These are phyloP conservation scores for Hypoxylon sp. DNA, from an alignment of 2,329 filamentous ascomycete species.

Conservation along the genomic window DNA sequence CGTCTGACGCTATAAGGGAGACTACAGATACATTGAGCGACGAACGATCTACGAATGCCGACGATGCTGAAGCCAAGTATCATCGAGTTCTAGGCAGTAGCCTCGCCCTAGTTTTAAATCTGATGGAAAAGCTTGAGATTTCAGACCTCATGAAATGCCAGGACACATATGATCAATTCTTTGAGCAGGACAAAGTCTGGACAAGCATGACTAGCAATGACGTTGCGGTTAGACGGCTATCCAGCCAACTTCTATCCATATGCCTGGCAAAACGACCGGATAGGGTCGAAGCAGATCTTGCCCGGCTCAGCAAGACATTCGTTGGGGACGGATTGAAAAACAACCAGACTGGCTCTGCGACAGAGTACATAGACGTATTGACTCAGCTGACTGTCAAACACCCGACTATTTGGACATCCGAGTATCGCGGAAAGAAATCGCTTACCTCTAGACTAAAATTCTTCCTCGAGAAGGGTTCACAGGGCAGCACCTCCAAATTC, in stretches of 20 bases:
- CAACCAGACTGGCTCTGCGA: conserved; percentile 78
- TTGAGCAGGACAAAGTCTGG: conserved; percentile 76
- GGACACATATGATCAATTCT: conserved; percentile 72
- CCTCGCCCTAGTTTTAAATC: conserved; percentile 65
- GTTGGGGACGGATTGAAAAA: conserved; percentile 79
- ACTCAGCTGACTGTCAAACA: conserved; percentile 72
- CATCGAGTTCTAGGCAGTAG: conserved; percentile 74
- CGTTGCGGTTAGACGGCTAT: conserved; percentile 61
- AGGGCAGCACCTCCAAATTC: conserved; percentile 76
- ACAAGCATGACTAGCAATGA: conserved; percentile 73
- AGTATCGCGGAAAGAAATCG: conserved; percentile 65
- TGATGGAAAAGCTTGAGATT: conserved; percentile 62
- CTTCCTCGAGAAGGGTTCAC: conserved; percentile 86
- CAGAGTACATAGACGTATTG: conserved; percentile 76
- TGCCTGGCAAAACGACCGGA: conserved; percentile 62
- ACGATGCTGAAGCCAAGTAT: conserved; percentile 90
- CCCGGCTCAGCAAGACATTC: conserved; percentile 68
- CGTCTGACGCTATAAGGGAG: conserved; percentile 82
- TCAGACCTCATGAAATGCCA: conserved; percentile 70
- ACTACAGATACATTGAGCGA: conserved; percentile 87
- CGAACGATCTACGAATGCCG: conserved; percentile 82
- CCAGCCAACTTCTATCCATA: conserved; percentile 63
- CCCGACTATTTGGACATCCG: conserved; percentile 79
- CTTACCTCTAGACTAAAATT: conserved; percentile 69
- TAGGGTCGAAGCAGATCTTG: conserved; percentile 62